Evolutionary conservation across 257 asterid genomes (phyloP).

Genomic region (Buddleja alternifolia): DNA sequence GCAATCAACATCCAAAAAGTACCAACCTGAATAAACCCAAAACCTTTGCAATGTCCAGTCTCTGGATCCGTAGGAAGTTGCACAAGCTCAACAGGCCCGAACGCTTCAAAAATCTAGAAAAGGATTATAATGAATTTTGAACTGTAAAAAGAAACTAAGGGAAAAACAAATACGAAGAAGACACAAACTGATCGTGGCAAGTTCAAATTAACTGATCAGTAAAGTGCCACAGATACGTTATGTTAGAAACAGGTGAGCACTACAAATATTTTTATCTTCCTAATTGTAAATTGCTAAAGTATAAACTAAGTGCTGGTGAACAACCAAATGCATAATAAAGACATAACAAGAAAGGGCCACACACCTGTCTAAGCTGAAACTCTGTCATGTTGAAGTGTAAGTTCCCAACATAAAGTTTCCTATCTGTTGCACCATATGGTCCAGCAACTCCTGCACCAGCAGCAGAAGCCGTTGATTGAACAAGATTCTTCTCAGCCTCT

Average conservation of each 20-base stretch:
- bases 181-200: background rate
- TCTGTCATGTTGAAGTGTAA: conserved; percentile 96
- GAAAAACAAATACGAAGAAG: background rate
- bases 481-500: conserved; percentile 99
- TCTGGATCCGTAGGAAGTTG: conserved; percentile 99
- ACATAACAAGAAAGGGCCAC: conserved; percentile 9
- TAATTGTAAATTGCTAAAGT: background rate
- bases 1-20: conserved; percentile 29
- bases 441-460: conserved; percentile 80
- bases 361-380: conserved; percentile 90
- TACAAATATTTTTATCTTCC: conserved; percentile 7
- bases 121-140: background rate
- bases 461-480: conserved; percentile 76
- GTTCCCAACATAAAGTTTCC: conserved; percentile 94
- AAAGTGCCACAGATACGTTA: background rate
- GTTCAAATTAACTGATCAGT: background rate
- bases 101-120: conserved; percentile 90
- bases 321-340: conserved; percentile 8
- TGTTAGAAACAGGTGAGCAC: background rate
- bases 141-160: conserved; percentile 4
- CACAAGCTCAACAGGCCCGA: conserved; percentile 98
- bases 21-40: conserved; percentile 98
- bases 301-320: background rate
- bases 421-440: conserved; percentile 88
- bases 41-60: conserved; percentile 99